Evolutionary conservation across 306 rosid genomes (phyloP).

Genomic region (Prosopis cineraria): DNA sequence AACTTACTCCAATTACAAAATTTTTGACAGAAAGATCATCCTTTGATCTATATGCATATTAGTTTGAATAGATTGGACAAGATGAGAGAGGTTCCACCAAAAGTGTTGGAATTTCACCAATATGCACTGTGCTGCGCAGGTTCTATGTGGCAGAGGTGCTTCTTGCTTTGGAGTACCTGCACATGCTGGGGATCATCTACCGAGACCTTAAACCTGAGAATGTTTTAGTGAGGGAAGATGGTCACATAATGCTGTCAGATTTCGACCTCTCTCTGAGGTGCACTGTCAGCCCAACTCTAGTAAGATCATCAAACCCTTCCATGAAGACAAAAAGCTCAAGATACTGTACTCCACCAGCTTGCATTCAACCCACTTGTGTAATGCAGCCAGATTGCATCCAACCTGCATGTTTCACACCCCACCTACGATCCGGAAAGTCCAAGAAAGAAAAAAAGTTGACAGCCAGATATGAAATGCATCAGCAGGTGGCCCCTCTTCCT

Average conservation of each 20-base stretch:
- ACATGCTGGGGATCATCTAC: slow-evolving; percentile 95
- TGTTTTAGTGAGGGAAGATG: slow-evolving; percentile 93
- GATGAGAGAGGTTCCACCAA: background rate
- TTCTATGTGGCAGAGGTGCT: slow-evolving; percentile 98
- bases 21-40: background rate
- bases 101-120: slow-evolving; percentile 20
- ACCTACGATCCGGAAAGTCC: slow-evolving; percentile 59
- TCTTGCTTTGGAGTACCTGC: slow-evolving; percentile 95
- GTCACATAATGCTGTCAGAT: slow-evolving; percentile 96
- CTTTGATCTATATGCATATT: background rate
- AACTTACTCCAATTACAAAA: too few relatives aligned
- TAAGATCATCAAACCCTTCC: slow-evolving; percentile 53
- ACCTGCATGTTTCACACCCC: slow-evolving; percentile 80
- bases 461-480: slow-evolving; percentile 59
- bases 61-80: background rate
- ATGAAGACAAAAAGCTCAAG: slow-evolving; percentile 72
- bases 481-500: slow-evolving; percentile 79
- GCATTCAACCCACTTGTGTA: slow-evolving; percentile 82
- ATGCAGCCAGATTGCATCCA: slow-evolving; percentile 84
- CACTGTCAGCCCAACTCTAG: slow-evolving; percentile 81
- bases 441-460: slow-evolving; percentile 69
- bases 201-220: slow-evolving; percentile 96
- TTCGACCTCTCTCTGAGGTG: slow-evolving; percentile 94
- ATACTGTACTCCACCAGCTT: slow-evolving; percentile 80
- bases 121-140: slow-evolving; percentile 49